A percentile compares a stretch with the other conserved stretches of the same genome.
These are phyloP conservation scores for Murraya paniculata DNA, from an alignment of 345 rosid genomes.

Conservation along the genomic window DNA sequence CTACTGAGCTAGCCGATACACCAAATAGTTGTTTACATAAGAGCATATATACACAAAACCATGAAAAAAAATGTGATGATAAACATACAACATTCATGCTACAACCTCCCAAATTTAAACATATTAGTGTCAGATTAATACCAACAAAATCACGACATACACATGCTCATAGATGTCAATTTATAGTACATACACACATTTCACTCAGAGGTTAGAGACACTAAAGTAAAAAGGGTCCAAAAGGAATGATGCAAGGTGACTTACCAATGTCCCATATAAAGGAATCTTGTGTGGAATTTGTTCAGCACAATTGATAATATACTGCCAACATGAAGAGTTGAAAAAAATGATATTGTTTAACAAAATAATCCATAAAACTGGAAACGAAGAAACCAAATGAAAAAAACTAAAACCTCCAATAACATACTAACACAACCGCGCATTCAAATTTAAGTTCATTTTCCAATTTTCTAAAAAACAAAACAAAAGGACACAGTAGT, in stretches of 20 bases:
- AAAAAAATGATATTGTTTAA: background rate
- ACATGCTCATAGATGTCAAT: background rate
- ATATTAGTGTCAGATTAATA: background rate
- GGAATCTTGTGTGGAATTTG: conserved; percentile 97
- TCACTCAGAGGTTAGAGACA: background rate
- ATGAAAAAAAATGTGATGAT: background rate
- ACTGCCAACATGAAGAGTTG: conserved; percentile 44
- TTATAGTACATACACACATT: too few species aligned
- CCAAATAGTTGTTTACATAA: background rate
- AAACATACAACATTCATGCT: background rate
- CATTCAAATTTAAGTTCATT: too few species aligned
- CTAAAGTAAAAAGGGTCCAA: background rate
- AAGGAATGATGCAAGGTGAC: conserved; percentile 24
- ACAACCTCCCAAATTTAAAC: background rate
- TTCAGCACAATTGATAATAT: conserved; percentile 73
- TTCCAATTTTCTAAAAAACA: background rate
- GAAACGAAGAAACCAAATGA: too few species aligned
- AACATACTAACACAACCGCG: background rate
- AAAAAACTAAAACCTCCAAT: too few species aligned
- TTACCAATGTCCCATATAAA: conserved; percentile 80
- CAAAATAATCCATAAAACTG: too few species aligned
- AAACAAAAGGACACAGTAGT: background rate
- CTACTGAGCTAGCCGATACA: background rate
- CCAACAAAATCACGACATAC: background rate
- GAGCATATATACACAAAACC: background rate